These are phyloP conservation scores for Cladophialophora carrionii DNA, from an alignment of 2,329 filamentous ascomycete genomes.

Conservation along the genomic window DNA sequence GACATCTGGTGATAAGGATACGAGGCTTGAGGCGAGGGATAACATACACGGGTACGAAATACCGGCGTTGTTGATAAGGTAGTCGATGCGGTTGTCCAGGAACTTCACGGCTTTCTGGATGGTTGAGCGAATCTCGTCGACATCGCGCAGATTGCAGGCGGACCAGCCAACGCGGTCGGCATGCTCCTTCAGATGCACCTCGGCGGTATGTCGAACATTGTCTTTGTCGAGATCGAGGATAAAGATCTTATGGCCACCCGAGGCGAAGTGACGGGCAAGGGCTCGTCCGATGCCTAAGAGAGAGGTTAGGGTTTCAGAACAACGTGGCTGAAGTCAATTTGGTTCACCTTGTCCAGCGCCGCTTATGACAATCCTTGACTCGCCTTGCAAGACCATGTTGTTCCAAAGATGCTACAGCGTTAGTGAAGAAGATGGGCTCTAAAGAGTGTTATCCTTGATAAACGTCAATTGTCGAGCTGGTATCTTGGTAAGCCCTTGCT, in stretches of 20 bases:
- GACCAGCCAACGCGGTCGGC: slow-evolving; percentile 43
- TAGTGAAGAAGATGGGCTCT: neutral
- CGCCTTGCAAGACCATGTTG: neutral
- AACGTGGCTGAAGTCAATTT: neutral
- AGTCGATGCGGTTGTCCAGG: slow-evolving; percentile 47
- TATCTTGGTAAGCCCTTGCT: neutral
- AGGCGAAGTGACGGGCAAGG: slow-evolving; percentile 50
- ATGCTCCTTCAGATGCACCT: slow-evolving; percentile 41
- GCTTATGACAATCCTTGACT: neutral
- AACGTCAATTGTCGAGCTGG: neutral
- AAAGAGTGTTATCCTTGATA: neutral
- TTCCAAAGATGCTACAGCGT: neutral
- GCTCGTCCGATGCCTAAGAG: slow-evolving; percentile 50
- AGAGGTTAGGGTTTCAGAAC: neutral
- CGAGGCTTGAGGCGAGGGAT: neutral
- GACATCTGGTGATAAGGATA: neutral
- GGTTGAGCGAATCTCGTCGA: slow-evolving; percentile 44
- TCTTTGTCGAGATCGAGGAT: slow-evolving; percentile 51
- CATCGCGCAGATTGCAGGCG: slow-evolving; percentile 50
- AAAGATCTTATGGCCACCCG: slow-evolving; percentile 51
- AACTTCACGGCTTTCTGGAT: slow-evolving; percentile 45
- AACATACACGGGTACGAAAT: slow-evolving; percentile 40
- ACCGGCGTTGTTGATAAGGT: slow-evolving; percentile 49
- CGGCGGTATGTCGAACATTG: slow-evolving; percentile 47
- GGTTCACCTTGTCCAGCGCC: neutral